Base-by-base conservation (phyloP, 495 filamentous ascomycete genomes). In the Tuber umbilicatum region DNA sequence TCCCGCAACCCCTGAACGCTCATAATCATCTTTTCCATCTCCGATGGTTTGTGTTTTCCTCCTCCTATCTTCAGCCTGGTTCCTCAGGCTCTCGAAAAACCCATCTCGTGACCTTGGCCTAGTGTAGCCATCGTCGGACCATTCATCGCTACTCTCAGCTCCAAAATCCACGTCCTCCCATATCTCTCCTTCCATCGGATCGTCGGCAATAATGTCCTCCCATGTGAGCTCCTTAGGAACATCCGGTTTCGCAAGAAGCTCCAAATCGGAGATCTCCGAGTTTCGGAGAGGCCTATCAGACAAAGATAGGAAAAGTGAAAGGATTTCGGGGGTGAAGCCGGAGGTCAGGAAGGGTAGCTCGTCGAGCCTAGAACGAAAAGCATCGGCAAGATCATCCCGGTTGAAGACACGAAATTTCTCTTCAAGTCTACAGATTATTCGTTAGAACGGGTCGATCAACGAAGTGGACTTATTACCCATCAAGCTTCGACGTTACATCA, bases 371-470 rank as follows among this genome's bases (percentile, higher is more conserved):
- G 82, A 81, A 35, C 86, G 84, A 19, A 97, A 86, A 12, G 91
- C 93, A 76, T 93, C 89, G n/a, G 92, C 93, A 39, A 97, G 83
- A 23, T 89, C 88, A 81, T 97, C 94, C 74, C 89, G 87, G 82
- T 91, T 90, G 42, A 91, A 85, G 69, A 97, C 86, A 55, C 89
- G 87, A 82, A 97, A 97, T 79, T 94, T 94, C 83, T 99, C 95
- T 76, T 93, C 91, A 27, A 97, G 86, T 4, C 80, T 82, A 40
- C 14, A 43, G 23, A 45, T 21, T 37, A 4, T 39, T 31, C 70
- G 55, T 6, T 41, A 64, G 55, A 27, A 39, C 17, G 21, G 21
- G 12, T 64, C 12, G 27, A 5, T 35, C 38, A 27, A 55, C 23
- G 23, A 21, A 50, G 23, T 5, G 35, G 19, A 19, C 35, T 23